These are phyloP conservation scores for Cryptosporidium andersoni DNA, from an alignment of 169 alveolate genomes.

Conservation along the genomic window DNA sequence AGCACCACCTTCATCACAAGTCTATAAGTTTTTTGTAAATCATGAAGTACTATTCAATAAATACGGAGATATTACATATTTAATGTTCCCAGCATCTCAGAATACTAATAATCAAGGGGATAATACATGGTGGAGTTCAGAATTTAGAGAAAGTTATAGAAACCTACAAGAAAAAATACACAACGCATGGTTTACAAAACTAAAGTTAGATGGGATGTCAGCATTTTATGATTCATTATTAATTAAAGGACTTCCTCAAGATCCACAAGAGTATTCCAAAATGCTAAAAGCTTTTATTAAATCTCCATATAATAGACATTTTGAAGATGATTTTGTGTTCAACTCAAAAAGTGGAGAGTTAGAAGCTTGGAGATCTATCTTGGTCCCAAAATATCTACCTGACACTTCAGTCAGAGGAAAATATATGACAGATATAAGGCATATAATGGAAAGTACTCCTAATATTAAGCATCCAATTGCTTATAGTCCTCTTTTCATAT, in stretches of 20 bases:
- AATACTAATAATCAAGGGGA: slow-evolving; percentile 2
- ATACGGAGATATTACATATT: slow-evolving; percentile 62
- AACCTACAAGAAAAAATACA: slow-evolving; percentile 41
- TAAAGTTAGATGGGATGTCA: slow-evolving; percentile 61
- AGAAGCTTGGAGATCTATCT: slow-evolving; percentile 69
- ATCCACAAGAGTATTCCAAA: slow-evolving; percentile 43
- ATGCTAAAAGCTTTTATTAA: slow-evolving; percentile 67
- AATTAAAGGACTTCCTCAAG: slow-evolving; percentile 49
- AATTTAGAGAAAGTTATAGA: slow-evolving; percentile 12
- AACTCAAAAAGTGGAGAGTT: slow-evolving; percentile 49
- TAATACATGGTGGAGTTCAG: slow-evolving; percentile 52
- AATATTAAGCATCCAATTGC: slow-evolving; percentile 58
- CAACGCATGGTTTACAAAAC: slow-evolving; percentile 60
- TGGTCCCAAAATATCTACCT: slow-evolving; percentile 58
- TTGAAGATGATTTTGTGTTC: slow-evolving; percentile 66
- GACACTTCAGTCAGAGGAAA: slow-evolving; percentile 64
- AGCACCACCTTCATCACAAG: slow-evolving; percentile 66
- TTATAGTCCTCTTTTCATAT: slow-evolving; percentile 71
- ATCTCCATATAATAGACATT: slow-evolving; percentile 64
- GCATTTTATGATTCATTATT: slow-evolving; percentile 61
- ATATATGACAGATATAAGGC: slow-evolving; percentile 63
- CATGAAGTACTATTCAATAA: slow-evolving; percentile 59
- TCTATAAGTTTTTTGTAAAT: slow-evolving; percentile 56
- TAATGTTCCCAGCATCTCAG: slow-evolving; percentile 68
- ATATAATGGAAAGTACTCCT: slow-evolving; percentile 18